A percentile compares a stretch with the other conserved stretches of the same genome.
These are phyloP conservation scores for Talaromyces sp. DNA, from an alignment of 2,329 filamentous ascomycete genomes.

Conservation along the genomic window DNA sequence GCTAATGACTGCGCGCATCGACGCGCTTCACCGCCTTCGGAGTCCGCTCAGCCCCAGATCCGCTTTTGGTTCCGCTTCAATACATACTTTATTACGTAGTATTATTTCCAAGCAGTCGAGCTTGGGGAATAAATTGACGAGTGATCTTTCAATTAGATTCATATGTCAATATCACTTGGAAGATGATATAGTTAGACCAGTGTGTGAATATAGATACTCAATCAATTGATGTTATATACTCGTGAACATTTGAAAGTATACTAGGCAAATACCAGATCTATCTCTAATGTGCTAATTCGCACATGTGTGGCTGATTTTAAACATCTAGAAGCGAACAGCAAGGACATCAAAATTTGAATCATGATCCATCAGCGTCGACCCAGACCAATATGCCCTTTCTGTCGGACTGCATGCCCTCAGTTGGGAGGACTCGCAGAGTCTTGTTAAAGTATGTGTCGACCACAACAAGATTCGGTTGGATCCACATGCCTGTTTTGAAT, in stretches of 20 bases:
- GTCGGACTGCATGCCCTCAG: constrained; percentile 58
- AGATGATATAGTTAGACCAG: no score
- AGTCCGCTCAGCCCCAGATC: neutral
- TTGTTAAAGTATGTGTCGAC: constrained; percentile 93
- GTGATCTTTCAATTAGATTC: neutral
- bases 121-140: neutral
- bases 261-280: neutral
- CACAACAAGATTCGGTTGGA: constrained; percentile 68
- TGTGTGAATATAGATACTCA: neutral
- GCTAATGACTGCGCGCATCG: constrained; percentile 3
- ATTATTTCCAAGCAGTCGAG: neutral
- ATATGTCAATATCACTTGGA: no score
- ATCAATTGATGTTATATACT: neutral
- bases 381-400: constrained; percentile 46
- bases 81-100: neutral
- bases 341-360: neutral
- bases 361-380: constrained; percentile 32
- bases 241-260: neutral
- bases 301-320: neutral
- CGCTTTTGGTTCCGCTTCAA: neutral
- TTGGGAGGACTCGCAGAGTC: constrained; percentile 72
- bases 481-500: constrained; percentile 57
- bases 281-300: no score
- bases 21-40: constrained; percentile 11
- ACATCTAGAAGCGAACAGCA: neutral